A percentile compares a stretch with the other conserved stretches of the same genome.
phyloP scores from a whole-genome alignment of 305 asterid species.

The Fraxinus latifolia region DNA sequence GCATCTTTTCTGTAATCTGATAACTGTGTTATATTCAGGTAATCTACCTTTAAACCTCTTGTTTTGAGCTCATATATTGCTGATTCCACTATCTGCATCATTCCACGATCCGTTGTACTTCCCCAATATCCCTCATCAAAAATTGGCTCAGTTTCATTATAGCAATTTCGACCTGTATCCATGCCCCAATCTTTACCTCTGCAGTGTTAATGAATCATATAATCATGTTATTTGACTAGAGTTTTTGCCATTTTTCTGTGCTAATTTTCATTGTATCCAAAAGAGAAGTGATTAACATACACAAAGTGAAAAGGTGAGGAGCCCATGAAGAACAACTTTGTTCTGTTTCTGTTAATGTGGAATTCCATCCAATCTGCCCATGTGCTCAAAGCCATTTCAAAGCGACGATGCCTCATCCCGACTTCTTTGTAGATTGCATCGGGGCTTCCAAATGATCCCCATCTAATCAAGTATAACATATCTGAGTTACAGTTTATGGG shows the following conservation, averaged over 20 bases:
- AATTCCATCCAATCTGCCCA: conserved; percentile 58
- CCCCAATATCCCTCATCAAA: background rate
- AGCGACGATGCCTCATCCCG: conserved; percentile 22
- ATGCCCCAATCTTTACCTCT: conserved; percentile 25
- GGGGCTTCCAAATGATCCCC: conserved; percentile 49
- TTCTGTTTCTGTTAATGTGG: conserved; percentile 40
- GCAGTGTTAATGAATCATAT: background rate
- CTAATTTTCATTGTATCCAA: background rate
- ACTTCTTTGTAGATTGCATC: conserved; percentile 29
- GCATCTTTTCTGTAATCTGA: conserved; percentile 43
- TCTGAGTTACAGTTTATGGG: background rate
- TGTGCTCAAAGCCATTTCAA: conserved; percentile 39
- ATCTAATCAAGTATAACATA: background rate
- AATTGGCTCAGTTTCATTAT: conserved; percentile 18
- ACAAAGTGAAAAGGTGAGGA: conserved; percentile 39
- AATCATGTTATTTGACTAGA: background rate
- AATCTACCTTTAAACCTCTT: conserved; percentile 24
- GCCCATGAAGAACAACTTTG: conserved; percentile 53
- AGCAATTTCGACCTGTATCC: conserved; percentile 7
- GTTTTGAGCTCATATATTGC: background rate
- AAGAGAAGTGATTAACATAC: conserved; percentile 18
- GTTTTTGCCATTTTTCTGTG: background rate
- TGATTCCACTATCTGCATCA: conserved; percentile 16
- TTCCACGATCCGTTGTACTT: conserved; percentile 11
- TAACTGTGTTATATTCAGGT: conserved; percentile 36